Evolutionary conservation across 2,329 filamentous ascomycete species (phyloP).

Genomic region (Aspergillus sp.): DNA sequence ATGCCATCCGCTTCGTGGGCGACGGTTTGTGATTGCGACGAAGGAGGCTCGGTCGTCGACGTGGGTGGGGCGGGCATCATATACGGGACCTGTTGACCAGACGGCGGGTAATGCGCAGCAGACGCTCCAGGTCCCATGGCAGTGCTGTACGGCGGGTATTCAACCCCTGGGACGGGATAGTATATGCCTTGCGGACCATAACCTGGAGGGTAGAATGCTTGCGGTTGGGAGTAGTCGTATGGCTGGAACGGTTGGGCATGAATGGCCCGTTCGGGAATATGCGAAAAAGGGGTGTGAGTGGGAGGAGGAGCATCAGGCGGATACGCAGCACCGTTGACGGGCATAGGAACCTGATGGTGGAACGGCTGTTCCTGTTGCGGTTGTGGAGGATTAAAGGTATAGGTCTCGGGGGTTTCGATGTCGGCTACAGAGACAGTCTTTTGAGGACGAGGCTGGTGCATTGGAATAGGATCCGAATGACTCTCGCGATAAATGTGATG

Average conservation of each 20-base stretch:
- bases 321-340: constrained; percentile 50
- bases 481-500: constrained; percentile 54
- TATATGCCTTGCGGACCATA: constrained; percentile 59
- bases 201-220: constrained; percentile 54
- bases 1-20: constrained; percentile 92
- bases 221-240: constrained; percentile 53
- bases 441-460: constrained; percentile 92
- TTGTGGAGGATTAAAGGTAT: constrained; percentile 54
- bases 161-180: constrained; percentile 50
- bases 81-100: constrained; percentile 42
- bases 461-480: constrained; percentile 57
- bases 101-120: constrained; percentile 51
- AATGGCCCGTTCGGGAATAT: constrained; percentile 87
- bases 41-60: constrained; percentile 25
- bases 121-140: constrained; percentile 41
- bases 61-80: constrained; percentile 22
- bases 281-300: constrained; percentile 69
- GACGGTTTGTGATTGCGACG: constrained; percentile 50
- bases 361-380: constrained; percentile 75
- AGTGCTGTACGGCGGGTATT: constrained; percentile 39
- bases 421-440: constrained; percentile 89
- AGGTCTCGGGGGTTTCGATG: constrained; percentile 73
- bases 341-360: constrained; percentile 84
- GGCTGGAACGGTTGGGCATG: constrained; percentile 88
- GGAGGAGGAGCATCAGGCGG: constrained; percentile 55